A percentile compares a stretch with the other conserved stretches of the same genome.
Conservation (phyloP, 768 basidiomycete genomes). For the Sarcodon aspratus region DNA sequence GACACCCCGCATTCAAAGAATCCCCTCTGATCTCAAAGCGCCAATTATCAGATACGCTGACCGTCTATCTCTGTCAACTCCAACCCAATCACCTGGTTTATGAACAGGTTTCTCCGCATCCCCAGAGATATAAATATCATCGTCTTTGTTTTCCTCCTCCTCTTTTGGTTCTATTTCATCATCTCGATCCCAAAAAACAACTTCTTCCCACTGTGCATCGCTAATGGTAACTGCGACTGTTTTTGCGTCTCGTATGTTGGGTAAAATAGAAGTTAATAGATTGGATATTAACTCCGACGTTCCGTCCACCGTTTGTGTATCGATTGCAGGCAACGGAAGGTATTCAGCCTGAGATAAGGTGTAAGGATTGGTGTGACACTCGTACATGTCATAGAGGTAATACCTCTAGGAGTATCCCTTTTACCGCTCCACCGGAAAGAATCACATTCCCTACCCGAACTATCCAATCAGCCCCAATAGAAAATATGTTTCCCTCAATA, state of each 20-base stretch:
- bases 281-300: constrained; percentile 68
- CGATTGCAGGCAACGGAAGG: constrained; percentile 61
- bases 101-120: constrained; percentile 39
- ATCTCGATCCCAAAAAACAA: constrained; percentile 65
- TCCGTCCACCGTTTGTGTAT: constrained; percentile 51
- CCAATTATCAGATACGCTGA: constrained; percentile 76
- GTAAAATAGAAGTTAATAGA: constrained; percentile 62
- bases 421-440: constrained; percentile 61
- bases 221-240: constrained; percentile 71
- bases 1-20: constrained; percentile 26
- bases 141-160: constrained; percentile 16
- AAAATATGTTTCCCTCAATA: constrained; percentile 64
- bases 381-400: constrained; percentile 1
- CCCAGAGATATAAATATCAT: constrained; percentile 54
- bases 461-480: constrained; percentile 75
- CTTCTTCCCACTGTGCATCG: constrained; percentile 73
- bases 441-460: constrained; percentile 72
- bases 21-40: constrained; percentile 60
- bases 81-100: constrained; percentile 60
- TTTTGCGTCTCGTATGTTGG: constrained; percentile 60
- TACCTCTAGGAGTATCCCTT: constrained; percentile 82
- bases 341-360: constrained; percentile 58
- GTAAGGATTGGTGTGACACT: not conserved
- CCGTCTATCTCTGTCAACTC: constrained; percentile 66
- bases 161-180: constrained; percentile 27